A percentile compares a stretch with the other conserved stretches of the same genome.
Evolutionary conservation across 768 basidiomycete species (phyloP).

Genomic region (Megacollybia marginata): DNA sequence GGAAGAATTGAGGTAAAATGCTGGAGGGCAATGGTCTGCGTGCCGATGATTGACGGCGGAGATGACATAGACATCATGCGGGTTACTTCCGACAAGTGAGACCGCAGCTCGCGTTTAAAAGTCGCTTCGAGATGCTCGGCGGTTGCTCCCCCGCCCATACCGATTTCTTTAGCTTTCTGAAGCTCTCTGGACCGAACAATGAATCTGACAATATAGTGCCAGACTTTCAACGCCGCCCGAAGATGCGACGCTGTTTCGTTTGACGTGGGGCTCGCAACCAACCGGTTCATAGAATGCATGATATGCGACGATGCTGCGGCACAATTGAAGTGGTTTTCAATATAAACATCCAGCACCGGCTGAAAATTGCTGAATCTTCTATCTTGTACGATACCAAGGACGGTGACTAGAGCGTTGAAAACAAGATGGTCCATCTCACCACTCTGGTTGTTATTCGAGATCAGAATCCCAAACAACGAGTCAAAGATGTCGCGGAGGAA

Average conservation of each 20-base stretch:
- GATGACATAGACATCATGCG: constrained; percentile 78
- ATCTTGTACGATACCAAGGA: constrained; percentile 90
- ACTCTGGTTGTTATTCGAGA: constrained; percentile 63
- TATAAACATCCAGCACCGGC: constrained; percentile 89
- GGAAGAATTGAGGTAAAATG: constrained; percentile 91
- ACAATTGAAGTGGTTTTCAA: constrained; percentile 81
- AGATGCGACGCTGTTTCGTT: constrained; percentile 69
- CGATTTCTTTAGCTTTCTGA: constrained; percentile 75
- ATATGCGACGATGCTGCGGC: constrained; percentile 78
- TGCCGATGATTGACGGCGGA: constrained; percentile 88
- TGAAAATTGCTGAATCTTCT: constrained; percentile 94
- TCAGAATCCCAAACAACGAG: constrained; percentile 83
- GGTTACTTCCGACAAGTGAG: constrained; percentile 76
- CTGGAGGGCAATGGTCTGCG: constrained; percentile 89
- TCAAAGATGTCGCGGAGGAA: constrained; percentile 90
- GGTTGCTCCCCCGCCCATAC: constrained; percentile 74
- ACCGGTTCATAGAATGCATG: constrained; percentile 79
- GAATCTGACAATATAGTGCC: constrained; percentile 96
- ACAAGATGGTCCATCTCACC: constrained; percentile 81
- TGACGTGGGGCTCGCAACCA: constrained; percentile 67
- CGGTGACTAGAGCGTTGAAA: constrained; percentile 85
- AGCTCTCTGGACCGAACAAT: constrained; percentile 85
- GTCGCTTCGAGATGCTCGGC: constrained; percentile 78
- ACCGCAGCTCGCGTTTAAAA: constrained; percentile 78
- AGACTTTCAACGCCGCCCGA: constrained; percentile 89